Evolutionary conservation across 176 grass and related monocot genomes (phyloP).

Genomic region (Bolboschoenus planiculmis): DNA sequence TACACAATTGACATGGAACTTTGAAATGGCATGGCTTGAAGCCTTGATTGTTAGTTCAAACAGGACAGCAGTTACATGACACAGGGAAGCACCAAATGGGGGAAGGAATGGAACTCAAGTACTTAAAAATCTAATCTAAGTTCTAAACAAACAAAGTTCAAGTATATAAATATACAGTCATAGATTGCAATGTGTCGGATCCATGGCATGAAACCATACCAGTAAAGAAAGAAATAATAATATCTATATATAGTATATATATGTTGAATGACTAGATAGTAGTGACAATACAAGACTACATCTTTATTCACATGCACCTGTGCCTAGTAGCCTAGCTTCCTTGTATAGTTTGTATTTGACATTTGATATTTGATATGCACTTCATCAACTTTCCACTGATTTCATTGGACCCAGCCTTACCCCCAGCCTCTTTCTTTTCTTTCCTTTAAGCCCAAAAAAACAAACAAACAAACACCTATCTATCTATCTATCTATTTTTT

Average conservation of each 20-base stretch:
- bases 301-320: not conserved
- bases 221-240: not conserved
- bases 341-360: not conserved
- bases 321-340: not conserved
- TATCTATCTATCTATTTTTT: not conserved
- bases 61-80: not conserved
- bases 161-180: not conserved
- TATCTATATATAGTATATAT: not conserved
- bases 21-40: not conserved
- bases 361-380: not conserved
- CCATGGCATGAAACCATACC: not conserved
- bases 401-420: slow-evolving; percentile 6
- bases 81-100: not conserved
- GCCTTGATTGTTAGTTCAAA: not conserved
- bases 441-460: not conserved
- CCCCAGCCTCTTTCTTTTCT: not conserved
- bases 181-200: not conserved
- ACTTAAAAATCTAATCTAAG: not conserved
- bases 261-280: not conserved
- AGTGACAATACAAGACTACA: not conserved
- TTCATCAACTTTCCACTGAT: not conserved
- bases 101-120: not conserved
- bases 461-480: too few relatives aligned
- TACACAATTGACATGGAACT: not conserved
- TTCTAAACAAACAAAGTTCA: not conserved